Evolutionary conservation across 2,329 filamentous ascomycete genomes (phyloP), one percentile per base, ranked within the genome.

Genomic region (Aureobasidium leucospermi): DNA sequence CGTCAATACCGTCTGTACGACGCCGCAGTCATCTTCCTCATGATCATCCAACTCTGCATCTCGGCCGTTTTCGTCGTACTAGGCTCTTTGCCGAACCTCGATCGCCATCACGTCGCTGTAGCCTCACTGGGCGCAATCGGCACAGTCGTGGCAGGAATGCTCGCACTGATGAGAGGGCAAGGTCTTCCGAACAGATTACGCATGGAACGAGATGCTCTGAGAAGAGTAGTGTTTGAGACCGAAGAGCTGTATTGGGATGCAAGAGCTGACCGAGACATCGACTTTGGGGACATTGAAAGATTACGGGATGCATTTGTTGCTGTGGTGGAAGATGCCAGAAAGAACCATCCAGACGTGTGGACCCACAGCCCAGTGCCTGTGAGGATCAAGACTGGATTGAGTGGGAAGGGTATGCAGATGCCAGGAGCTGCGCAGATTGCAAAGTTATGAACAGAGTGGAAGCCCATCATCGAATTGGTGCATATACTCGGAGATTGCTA

Each of bases 171-270:
- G 63, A 69, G 68, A 49, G 72, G 71, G 0, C 69, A 72, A 62
- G 69, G 71, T 1, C 58, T 73, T n/a, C 70, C 71, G n/a, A 71
- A 68, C 52, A 61, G 71, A 3, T 58, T 73, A n/a, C 59, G 70
- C 29, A 68, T 71, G 63, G 68, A 69, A 53, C 52, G 65, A 41
- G 70, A 73, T 58, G 66, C 66, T 11, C 59, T 73, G 52, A 58
- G 64, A 46, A 68, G 65, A 41, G 65, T 73, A 10, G 61, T 70
- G 16, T 71, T 73, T 49, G 67, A 67, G 58, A 65, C 71, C 1
- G 71, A 73, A 48, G 71, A 71, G 64, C 43, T 73, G 62, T 72
- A 72, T 52, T 69, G 68, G 65, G 71, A 74, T 58, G 61, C 70
- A 9, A 65, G 66, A 6, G 69, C 69, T 15, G 69, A 67, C 36